Evolutionary conservation across 2,329 filamentous ascomycete species (phyloP).

Genomic region (Colletotrichum sp.): DNA sequence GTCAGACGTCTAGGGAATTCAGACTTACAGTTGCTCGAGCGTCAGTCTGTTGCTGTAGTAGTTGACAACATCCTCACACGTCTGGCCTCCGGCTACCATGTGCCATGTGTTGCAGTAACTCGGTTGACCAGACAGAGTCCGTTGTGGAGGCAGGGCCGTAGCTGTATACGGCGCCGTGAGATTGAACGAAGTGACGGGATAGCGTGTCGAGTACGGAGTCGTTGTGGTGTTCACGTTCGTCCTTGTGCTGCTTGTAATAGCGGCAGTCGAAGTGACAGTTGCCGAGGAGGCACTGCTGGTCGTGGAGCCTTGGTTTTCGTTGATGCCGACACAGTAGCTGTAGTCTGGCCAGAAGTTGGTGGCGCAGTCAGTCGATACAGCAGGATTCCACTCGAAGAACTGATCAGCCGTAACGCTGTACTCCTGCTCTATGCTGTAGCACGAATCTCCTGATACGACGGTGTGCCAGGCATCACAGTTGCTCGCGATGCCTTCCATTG

Average conservation of each 20-base stretch:
- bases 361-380: slow-evolving; percentile 13
- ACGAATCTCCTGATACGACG: not conserved
- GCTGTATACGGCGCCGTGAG: not conserved
- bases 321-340: slow-evolving; percentile 31
- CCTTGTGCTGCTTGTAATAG: slow-evolving; percentile 1
- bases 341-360: slow-evolving; percentile 28
- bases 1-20: not conserved
- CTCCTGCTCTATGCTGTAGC: not conserved
- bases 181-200: slow-evolving; percentile 6
- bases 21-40: not conserved
- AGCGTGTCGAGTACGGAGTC: not conserved
- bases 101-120: not conserved
- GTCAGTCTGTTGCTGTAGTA: not conserved
- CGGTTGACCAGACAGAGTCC: not conserved
- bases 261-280: not conserved
- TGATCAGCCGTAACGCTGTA: not conserved
- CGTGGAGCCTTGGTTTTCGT: not conserved
- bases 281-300: not conserved
- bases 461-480: not conserved
- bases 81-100: not conserved
- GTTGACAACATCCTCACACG: not conserved
- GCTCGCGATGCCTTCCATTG: not conserved
- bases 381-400: not conserved
- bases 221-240: not conserved
- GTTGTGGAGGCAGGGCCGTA: not conserved